Evolutionary conservation across 2,329 filamentous ascomycete species (phyloP).

Genomic region (Phoma sp.): DNA sequence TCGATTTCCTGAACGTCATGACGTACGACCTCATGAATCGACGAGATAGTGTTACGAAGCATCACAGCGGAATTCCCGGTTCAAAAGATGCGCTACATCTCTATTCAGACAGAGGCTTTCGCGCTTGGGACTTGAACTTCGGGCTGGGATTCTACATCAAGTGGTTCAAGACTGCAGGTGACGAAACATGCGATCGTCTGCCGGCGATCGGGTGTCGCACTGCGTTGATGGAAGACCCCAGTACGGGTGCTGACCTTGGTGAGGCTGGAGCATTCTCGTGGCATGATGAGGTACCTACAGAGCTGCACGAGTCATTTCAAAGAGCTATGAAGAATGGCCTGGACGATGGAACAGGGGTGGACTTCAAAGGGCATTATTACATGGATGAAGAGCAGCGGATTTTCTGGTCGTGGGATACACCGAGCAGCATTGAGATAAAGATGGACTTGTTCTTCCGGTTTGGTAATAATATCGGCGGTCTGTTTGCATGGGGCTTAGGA

Average conservation of each 20-base stretch:
- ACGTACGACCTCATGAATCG: constrained; percentile 75
- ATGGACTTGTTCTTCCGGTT: constrained; percentile 63
- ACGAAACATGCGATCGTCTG: constrained; percentile 1
- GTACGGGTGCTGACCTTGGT: constrained; percentile 65
- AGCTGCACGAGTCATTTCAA: constrained; percentile 64
- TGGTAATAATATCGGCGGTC: constrained; percentile 65
- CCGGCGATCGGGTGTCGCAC: constrained; percentile 56
- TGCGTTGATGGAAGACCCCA: constrained; percentile 63
- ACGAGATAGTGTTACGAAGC: constrained; percentile 67
- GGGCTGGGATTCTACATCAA: constrained; percentile 74
- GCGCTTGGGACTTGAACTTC: constrained; percentile 64
- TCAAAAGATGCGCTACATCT: constrained; percentile 62
- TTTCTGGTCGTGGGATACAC: constrained; percentile 79
- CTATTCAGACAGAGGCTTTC: constrained; percentile 64
- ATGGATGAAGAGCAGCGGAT: constrained; percentile 65
- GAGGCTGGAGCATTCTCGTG: constrained; percentile 54
- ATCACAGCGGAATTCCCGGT: constrained; percentile 67
- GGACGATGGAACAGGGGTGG: constrained; percentile 65
- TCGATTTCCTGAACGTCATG: constrained; percentile 76
- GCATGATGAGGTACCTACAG: constrained; percentile 51
- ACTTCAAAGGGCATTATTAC: constrained; percentile 63
- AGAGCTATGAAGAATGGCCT: constrained; percentile 61
- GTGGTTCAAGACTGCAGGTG: constrained; percentile 62
- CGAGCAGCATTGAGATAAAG: constrained; percentile 65
- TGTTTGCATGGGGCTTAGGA: constrained; percentile 77